Percentiles rank a stretch among this genome's conserved stretches.
Evolutionary conservation across 768 basidiomycete genomes (phyloP).

Genomic region (Suillus americanus): DNA sequence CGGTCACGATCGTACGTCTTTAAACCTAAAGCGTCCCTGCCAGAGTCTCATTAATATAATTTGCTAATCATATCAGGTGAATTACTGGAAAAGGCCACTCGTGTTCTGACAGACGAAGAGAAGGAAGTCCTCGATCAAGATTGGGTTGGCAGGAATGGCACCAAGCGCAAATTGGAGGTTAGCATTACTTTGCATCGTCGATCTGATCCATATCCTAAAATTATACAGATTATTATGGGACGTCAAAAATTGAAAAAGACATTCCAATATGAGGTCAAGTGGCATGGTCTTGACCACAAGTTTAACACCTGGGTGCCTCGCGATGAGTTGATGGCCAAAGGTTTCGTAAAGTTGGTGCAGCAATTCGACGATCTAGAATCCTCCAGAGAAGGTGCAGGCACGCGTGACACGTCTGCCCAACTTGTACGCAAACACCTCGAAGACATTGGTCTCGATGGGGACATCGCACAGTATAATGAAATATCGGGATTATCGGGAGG

Average conservation of each 20-base stretch:
- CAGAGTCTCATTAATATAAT: slow-evolving; percentile 10
- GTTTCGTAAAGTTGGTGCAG: slow-evolving; percentile 85
- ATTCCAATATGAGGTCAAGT: slow-evolving; percentile 91
- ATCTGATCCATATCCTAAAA: slow-evolving; percentile 10
- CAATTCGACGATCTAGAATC: slow-evolving; percentile 97
- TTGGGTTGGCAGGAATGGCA: slow-evolving; percentile 89
- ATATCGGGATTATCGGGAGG: slow-evolving; percentile 93
- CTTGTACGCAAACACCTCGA: slow-evolving; percentile 90
- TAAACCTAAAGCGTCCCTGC: slow-evolving; percentile 12
- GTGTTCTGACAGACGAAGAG: slow-evolving; percentile 88
- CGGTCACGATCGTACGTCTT: slow-evolving; percentile 84
- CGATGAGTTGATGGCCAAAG: slow-evolving; percentile 81
- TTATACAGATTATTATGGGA: slow-evolving; percentile 74
- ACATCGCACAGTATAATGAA: slow-evolving; percentile 98
- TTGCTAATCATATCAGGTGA: slow-evolving; percentile 55
- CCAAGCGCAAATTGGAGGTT: slow-evolving; percentile 89
- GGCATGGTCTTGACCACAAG: slow-evolving; percentile 79
- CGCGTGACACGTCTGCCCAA: slow-evolving; percentile 79
- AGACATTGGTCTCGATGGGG: slow-evolving; percentile 94
- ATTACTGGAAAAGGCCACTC: slow-evolving; percentile 86
- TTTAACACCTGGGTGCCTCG: slow-evolving; percentile 92
- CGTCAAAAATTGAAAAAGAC: slow-evolving; percentile 97
- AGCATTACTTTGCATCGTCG: slow-evolving; percentile 18
- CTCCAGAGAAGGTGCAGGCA: slow-evolving; percentile 91
- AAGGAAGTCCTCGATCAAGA: slow-evolving; percentile 75